Conservation (phyloP, 1,284 basidiomycete genomes). For the Apiotrichum brassicae region DNA sequence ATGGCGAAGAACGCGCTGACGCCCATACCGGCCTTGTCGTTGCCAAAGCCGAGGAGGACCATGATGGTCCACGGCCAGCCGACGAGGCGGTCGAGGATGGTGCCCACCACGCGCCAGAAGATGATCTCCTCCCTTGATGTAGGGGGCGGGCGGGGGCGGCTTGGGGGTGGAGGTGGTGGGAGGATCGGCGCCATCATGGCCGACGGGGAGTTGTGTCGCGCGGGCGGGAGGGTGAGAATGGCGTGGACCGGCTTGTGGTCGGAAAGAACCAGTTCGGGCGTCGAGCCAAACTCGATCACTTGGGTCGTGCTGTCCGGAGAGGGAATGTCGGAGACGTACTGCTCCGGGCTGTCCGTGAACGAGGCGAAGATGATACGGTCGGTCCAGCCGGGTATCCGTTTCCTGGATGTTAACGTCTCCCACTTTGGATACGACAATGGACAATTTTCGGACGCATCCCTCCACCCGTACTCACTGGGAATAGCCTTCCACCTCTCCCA, state of each 20-base stretch:
- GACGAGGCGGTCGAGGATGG: conserved; percentile 30
- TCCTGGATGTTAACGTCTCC: conserved; percentile 45
- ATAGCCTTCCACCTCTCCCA: conserved; percentile 73
- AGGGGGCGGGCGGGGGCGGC: conserved; percentile 22
- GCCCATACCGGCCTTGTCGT: conserved; percentile 34
- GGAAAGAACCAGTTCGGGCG: conserved; percentile 39
- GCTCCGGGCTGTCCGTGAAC: conserved; percentile 53
- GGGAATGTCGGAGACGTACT: conserved; percentile 23
- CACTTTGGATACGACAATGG: no score
- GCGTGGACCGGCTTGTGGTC: conserved; percentile 48
- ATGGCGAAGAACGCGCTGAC: conserved; percentile 38
- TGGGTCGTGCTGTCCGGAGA: conserved; percentile 25
- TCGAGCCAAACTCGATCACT: conserved; percentile 35
- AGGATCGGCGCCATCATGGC: conserved; percentile 33
- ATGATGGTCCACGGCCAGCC: conserved; percentile 40
- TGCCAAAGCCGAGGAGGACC: conserved; percentile 38
- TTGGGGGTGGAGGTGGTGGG: conserved; percentile 23
- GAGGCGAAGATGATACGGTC: conserved; percentile 87
- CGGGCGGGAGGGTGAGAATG: conserved; percentile 31
- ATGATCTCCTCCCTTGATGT: conserved; percentile 21
- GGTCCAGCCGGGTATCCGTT: conserved; percentile 86
- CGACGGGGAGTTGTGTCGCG: conserved; percentile 22
- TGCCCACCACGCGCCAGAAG: conserved; percentile 26
- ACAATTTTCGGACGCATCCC: no score
- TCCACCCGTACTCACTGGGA: conserved; percentile 58